Evolutionary conservation across 225 moss, liverwort and hornwort genomes (phyloP), one percentile per base, ranked within the genome.

Genomic region (Marchantia polymorpha): DNA sequence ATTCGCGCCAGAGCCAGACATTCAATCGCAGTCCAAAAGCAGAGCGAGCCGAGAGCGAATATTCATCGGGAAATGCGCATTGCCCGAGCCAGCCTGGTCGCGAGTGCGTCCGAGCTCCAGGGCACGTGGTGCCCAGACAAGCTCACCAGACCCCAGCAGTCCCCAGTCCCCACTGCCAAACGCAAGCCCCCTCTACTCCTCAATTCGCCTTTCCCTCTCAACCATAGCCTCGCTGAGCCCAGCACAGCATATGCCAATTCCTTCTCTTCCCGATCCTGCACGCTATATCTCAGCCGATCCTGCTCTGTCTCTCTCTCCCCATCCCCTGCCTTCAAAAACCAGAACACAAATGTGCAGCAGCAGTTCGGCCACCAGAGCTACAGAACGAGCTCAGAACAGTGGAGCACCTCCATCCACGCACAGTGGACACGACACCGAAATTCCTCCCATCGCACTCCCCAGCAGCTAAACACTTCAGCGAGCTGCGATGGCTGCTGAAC

Each of bases 51-150:
- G 3, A 23, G 16, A 27, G 56, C 9, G 76, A 49, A 77, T 77
- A 77, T 77, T 63, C 76, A 63, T 2, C 46, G 3, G 20, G 55
- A 64, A 77, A 77, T 77, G 61, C 76, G 75, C 76, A 77, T 63
- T 48, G 61, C 7, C 25, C 7, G 8, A 27, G 73, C 22, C 48
- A 73, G 73, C 22, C 73, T 3, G 70, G 70, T 20, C n/a, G 52
- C 11, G 73, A 12, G 7, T 8, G 73, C 7, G 16, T 22, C 22
- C 47, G 7, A 72, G 47, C 12, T 17, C 20, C 7, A 10, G 20
- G 49, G 14, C 72, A 72, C 72, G 72, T 72, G 72, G 72, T 48
- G 9, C 49, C 4, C n/a, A 72, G 49, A 46, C 29, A 50, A 72
- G 39, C 69, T 3, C 69, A 11, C 3, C 11, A 15, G 69, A 14